Percentiles rank a stretch among this genome's conserved stretches.
phyloP scores from a whole-genome alignment of 176 grass and related monocot genomes.

The Guadua angustifolia region DNA sequence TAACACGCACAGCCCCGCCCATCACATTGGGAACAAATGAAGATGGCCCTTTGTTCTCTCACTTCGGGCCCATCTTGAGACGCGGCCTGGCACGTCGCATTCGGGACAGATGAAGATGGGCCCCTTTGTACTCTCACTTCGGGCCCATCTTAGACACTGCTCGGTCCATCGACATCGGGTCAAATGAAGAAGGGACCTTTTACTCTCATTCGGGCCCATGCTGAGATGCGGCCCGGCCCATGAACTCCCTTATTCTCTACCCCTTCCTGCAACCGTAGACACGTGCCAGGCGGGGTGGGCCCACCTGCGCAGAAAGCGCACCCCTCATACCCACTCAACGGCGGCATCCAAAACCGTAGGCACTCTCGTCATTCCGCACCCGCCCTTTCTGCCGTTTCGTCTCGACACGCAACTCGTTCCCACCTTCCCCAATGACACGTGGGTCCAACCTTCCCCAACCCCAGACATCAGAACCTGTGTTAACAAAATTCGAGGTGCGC shows the following conservation, averaged over 20 bases:
- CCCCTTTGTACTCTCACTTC: no score
- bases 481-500: not conserved
- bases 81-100: not conserved
- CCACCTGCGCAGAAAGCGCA: conserved; percentile 32
- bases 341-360: conserved; percentile 43
- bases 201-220: no score
- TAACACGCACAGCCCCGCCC: not conserved
- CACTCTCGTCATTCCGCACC: conserved; percentile 25
- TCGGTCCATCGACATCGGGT: no score
- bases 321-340: conserved; percentile 31
- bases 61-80: not conserved
- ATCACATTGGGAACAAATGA: not conserved
- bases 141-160: not conserved
- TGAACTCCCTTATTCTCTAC: not conserved
- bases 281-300: conserved; percentile 5
- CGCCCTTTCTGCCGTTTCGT: no score
- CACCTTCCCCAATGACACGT: not conserved
- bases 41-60: not conserved
- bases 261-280: not conserved
- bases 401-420: not conserved
- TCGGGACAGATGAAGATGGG: not conserved
- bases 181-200: not conserved
- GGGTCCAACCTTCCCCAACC: not conserved
- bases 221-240: no score
- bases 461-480: not conserved